These are phyloP conservation scores for Phyllosticta capitalensis DNA, from an alignment of 2,329 filamentous ascomycete genomes.

Conservation along the genomic window DNA sequence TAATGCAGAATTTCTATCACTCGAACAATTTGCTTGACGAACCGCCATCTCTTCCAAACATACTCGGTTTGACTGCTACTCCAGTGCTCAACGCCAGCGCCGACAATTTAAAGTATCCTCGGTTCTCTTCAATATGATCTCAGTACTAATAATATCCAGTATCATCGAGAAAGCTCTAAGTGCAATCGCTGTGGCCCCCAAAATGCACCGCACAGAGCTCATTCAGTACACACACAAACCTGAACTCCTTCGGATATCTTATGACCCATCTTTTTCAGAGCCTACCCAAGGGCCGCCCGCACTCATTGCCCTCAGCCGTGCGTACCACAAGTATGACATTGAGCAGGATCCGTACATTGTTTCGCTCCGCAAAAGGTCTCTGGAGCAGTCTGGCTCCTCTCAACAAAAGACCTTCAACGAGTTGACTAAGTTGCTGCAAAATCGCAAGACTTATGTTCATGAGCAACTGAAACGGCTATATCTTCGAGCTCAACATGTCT, in stretches of 20 bases:
- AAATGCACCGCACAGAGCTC: conserved; percentile 58
- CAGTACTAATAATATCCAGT: conserved; percentile 22
- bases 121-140: background rate
- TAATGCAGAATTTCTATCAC: conserved; percentile 67
- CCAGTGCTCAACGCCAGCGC: conserved; percentile 55
- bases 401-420: conserved; percentile 10
- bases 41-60: conserved; percentile 45
- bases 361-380: conserved; percentile 20
- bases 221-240: conserved; percentile 61
- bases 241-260: conserved; percentile 34
- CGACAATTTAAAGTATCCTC: conserved; percentile 42
- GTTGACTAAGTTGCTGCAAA: conserved; percentile 3
- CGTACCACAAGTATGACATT: conserved; percentile 24
- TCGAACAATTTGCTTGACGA: conserved; percentile 26
- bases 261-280: background rate
- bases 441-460: conserved; percentile 29
- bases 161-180: conserved; percentile 61
- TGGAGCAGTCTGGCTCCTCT: conserved; percentile 16
- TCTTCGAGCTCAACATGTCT: conserved; percentile 23
- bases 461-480: conserved; percentile 29
- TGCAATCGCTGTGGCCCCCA: conserved; percentile 60
- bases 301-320: conserved; percentile 14
- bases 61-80: conserved; percentile 74
- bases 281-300: conserved; percentile 10
- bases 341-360: conserved; percentile 32